These are phyloP conservation scores for Lodderomyces orthopsilosis DNA, from an alignment of 1,139 yeast genomes.

Conservation along the genomic window DNA sequence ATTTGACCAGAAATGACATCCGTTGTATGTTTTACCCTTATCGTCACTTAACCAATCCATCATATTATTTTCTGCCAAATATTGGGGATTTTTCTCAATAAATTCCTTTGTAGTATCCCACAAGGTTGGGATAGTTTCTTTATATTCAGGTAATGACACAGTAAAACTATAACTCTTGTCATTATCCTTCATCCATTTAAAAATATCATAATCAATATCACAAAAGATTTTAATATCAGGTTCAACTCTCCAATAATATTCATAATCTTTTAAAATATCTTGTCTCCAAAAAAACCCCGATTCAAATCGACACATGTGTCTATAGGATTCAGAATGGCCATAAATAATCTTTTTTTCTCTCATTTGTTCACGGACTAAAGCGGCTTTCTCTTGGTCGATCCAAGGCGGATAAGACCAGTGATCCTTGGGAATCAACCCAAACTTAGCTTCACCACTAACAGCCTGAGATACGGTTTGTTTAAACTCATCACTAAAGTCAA, in stretches of 20 bases:
- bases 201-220: conserved; percentile 78
- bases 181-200: conserved; percentile 76
- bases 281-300: conserved; percentile 89
- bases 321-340: conserved; percentile 59
- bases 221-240: conserved; percentile 78
- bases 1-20: conserved; percentile 88
- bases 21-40: conserved; percentile 64
- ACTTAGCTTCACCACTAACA: conserved; percentile 42
- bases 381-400: conserved; percentile 60
- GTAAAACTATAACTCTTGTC: conserved; percentile 76
- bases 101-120: conserved; percentile 78
- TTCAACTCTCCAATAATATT: conserved; percentile 94
- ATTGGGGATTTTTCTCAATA: conserved; percentile 61
- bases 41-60: conserved; percentile 73
- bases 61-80: conserved; percentile 62
- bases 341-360: conserved; percentile 52
- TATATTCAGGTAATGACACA: conserved; percentile 79
- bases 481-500: conserved; percentile 40
- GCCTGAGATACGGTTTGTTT: conserved; percentile 31
- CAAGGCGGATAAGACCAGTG: conserved; percentile 55
- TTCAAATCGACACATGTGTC: conserved; percentile 91
- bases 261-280: conserved; percentile 65
- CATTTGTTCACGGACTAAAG: conserved; percentile 50
- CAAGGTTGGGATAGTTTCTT: conserved; percentile 73
- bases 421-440: conserved; percentile 43